phyloP scores from a whole-genome alignment of 139 green algal species.

The Chlamydomonas applanata region DNA sequence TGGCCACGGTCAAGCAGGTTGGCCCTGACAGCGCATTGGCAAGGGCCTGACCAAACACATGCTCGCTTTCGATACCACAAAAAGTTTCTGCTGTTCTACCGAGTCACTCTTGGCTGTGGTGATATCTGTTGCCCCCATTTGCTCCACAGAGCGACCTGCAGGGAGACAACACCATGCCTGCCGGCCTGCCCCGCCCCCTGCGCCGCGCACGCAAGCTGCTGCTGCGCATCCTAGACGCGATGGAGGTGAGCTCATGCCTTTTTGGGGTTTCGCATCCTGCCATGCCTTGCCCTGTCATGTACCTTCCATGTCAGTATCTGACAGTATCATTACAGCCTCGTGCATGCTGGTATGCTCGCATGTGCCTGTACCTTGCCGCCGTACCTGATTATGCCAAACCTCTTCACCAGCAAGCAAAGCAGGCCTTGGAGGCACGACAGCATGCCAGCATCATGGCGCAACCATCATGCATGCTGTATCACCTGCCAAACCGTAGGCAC shows the following conservation, averaged over 20 bases:
- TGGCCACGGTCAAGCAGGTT: too few relatives aligned
- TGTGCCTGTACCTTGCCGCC: too few relatives aligned
- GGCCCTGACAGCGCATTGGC: too few relatives aligned
- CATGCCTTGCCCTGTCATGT: neutral
- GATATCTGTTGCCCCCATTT: neutral
- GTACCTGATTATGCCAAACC: neutral
- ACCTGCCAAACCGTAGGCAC: neutral
- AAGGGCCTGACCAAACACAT: too few relatives aligned
- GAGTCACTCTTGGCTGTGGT: too few relatives aligned
- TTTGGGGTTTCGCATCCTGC: too few relatives aligned
- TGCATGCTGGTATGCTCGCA: too few relatives aligned
- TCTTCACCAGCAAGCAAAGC: neutral
- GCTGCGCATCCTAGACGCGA: constrained; percentile 39
- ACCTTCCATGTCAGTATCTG: too few relatives aligned
- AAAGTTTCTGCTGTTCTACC: too few relatives aligned
- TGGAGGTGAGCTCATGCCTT: constrained; percentile 31
- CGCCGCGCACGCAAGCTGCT: constrained; percentile 35
- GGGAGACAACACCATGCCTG: neutral
- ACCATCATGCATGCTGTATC: neutral
- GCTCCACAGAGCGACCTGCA: neutral
- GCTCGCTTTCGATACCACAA: too few relatives aligned
- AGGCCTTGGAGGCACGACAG: neutral
- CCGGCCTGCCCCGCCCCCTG: constrained; percentile 25
- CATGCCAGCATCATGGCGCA: neutral
- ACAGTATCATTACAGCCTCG: too few relatives aligned